Conservation (phyloP, 2,329 filamentous ascomycete genomes). For the Plenodomus biglobosus region DNA sequence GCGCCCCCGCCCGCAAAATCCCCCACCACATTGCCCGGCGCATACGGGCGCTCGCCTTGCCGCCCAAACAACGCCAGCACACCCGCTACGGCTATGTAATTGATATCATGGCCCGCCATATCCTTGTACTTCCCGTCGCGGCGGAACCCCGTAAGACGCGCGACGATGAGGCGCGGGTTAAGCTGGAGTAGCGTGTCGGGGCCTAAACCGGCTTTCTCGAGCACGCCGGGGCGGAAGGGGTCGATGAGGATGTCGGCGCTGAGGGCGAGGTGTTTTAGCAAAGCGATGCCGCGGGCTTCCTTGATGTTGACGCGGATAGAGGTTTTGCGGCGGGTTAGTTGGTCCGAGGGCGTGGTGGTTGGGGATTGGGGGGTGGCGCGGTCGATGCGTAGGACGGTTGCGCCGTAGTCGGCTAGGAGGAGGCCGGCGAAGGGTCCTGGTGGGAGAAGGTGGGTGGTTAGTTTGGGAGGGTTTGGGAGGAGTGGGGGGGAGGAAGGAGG, state of each 20-base stretch:
- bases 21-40: conserved; percentile 80
- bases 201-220: conserved; percentile 79
- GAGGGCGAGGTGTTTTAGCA: conserved; percentile 67
- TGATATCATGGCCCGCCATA: conserved; percentile 96
- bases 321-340: conserved; percentile 76
- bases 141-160: conserved; percentile 85
- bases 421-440: conserved; percentile 84
- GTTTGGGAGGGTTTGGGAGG: not conserved
- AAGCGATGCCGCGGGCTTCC: conserved; percentile 59
- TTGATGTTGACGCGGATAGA: conserved; percentile 83
- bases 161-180: conserved; percentile 79
- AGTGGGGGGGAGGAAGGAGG: not conserved
- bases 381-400: conserved; percentile 84
- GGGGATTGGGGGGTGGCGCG: conserved; percentile 54
- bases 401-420: conserved; percentile 79
- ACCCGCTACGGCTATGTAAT: conserved; percentile 89
- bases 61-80: conserved; percentile 76
- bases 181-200: conserved; percentile 65
- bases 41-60: conserved; percentile 67
- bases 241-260: conserved; percentile 82
- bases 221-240: conserved; percentile 86
- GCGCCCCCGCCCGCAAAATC: conserved; percentile 92
- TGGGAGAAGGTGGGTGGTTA: not conserved
- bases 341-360: conserved; percentile 65
- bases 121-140: conserved; percentile 79